Conservation (phyloP, 176 grass and related monocot species). For the Bromus sterilis region DNA sequence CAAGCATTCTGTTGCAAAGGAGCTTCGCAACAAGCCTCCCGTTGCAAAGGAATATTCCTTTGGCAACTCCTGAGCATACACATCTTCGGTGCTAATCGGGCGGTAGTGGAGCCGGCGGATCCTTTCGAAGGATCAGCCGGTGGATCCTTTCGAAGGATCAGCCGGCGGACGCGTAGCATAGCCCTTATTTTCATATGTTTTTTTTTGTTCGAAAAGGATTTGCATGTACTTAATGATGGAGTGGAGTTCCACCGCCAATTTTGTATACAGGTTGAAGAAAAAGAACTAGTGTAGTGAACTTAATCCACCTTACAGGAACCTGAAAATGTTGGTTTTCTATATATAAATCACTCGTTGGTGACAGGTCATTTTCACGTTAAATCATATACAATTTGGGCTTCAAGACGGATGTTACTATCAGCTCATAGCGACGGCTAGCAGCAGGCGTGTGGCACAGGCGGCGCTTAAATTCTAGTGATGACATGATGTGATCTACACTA, state of each 20-base stretch:
- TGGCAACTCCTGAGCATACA: no score
- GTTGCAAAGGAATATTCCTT: no score
- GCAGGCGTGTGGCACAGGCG: not conserved
- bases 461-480: conserved; percentile 8
- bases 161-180: no score
- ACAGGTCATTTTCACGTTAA: not conserved
- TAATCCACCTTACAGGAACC: not conserved
- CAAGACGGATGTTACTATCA: not conserved
- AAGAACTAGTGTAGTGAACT: not conserved
- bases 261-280: not conserved
- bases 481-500: not conserved
- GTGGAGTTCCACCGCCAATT: not conserved
- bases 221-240: not conserved
- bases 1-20: no score
- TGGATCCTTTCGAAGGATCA: no score
- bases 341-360: not conserved
- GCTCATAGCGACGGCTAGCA: not conserved
- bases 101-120: no score
- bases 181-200: no score
- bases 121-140: no score
- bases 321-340: not conserved
- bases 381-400: not conserved
- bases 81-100: no score
- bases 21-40: no score
- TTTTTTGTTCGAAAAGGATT: no score